These are phyloP conservation scores for Saccharum hybrid DNA, from an alignment of 202 grass and related monocot genomes.

Conservation along the genomic window DNA sequence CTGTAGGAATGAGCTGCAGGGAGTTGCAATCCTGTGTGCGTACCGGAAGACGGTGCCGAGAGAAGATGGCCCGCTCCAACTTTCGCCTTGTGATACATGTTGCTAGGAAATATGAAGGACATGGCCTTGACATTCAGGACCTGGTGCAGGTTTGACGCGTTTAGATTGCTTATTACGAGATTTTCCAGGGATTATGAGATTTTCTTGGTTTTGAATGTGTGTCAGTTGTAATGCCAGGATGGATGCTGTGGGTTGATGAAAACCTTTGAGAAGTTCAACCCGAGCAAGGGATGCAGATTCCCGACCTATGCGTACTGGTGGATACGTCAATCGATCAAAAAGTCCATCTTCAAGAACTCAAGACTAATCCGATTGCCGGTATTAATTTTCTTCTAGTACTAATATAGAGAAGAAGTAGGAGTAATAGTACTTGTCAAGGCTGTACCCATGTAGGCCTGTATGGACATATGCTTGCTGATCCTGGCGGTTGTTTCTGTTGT, in stretches of 20 bases:
- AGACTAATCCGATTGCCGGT: slow-evolving; percentile 89
- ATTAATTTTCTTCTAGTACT: background rate
- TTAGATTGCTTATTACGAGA: background rate
- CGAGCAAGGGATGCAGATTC: slow-evolving; percentile 78
- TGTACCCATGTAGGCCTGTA: background rate
- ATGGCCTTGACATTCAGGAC: slow-evolving; percentile 77
- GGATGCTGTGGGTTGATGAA: slow-evolving; percentile 89
- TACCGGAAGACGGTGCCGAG: slow-evolving; percentile 64
- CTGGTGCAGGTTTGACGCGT: slow-evolving; percentile 73
- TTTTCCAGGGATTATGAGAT: background rate
- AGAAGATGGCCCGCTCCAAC: slow-evolving; percentile 92
- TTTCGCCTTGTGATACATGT: slow-evolving; percentile 88
- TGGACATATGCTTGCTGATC: background rate
- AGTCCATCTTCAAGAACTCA: slow-evolving; percentile 81
- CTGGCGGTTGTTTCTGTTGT: background rate
- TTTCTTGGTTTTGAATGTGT: slow-evolving; percentile 23
- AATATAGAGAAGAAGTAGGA: too few relatives aligned
- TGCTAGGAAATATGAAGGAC: slow-evolving; percentile 85
- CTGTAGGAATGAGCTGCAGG: slow-evolving; percentile 76
- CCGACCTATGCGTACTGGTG: slow-evolving; percentile 90
- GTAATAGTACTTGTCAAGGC: background rate
- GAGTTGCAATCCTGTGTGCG: slow-evolving; percentile 61
- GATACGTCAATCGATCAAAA: slow-evolving; percentile 86
- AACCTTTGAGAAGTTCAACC: slow-evolving; percentile 93
- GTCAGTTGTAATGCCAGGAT: slow-evolving; percentile 53